Conservation (phyloP, 2,329 filamentous ascomycete species). For the Sclerotinia glacialis region DNA sequence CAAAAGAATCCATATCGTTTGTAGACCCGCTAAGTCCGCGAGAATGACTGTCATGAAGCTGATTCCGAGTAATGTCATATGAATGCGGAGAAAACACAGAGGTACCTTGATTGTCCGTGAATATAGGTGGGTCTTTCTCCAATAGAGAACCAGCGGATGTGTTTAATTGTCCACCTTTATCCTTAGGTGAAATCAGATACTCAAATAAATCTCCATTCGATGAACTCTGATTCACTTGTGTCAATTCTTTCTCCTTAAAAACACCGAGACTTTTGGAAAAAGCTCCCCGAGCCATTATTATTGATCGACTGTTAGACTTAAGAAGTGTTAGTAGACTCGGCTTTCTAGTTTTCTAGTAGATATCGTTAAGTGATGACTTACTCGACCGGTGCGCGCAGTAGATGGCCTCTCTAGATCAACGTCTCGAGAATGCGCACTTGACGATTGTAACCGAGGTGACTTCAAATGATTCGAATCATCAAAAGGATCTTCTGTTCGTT, state of each 20-base stretch:
- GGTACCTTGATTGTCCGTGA: neutral
- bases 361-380: slow-evolving; percentile 1
- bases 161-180: neutral
- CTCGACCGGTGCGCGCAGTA: neutral
- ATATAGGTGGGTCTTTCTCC: neutral
- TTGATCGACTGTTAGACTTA: slow-evolving; percentile 1
- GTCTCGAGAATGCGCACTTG: neutral
- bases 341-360: neutral
- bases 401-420: neutral
- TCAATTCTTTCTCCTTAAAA: slow-evolving; percentile 8
- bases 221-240: neutral
- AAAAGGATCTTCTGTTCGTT: neutral
- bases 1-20: slow-evolving; percentile 1
- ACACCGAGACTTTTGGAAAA: neutral
- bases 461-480: neutral
- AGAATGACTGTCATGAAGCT: slow-evolving; percentile 2
- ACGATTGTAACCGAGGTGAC: neutral
- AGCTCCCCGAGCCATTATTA: neutral
- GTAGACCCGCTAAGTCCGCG: neutral
- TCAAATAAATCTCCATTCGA: slow-evolving; percentile 1
- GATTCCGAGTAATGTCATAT: neutral
- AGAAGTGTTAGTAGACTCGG: neutral
- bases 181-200: neutral
- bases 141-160: too few species aligned
- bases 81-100: neutral